phyloP scores from a whole-genome alignment of 2,329 filamentous ascomycete species.

The Ascomycota sp. region DNA sequence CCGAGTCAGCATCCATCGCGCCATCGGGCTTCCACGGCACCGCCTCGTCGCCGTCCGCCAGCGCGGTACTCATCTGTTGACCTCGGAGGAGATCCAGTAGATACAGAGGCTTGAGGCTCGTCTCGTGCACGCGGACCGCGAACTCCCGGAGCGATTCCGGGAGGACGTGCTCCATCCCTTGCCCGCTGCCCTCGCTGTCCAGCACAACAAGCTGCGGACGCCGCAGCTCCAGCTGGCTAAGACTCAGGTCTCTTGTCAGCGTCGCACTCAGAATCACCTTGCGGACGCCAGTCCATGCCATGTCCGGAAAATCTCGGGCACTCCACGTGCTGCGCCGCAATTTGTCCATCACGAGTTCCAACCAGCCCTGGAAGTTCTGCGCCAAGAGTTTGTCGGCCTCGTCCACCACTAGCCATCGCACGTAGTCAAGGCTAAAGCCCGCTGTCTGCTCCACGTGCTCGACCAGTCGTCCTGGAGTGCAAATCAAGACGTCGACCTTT shows the following conservation, averaged over 20 bases:
- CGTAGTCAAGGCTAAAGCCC: conserved; percentile 57
- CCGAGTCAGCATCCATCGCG: conserved; percentile 3
- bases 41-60: too few species aligned
- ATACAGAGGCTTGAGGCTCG: conserved; percentile 60
- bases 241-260: conserved; percentile 70
- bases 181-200: conserved; percentile 31
- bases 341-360: conserved; percentile 47
- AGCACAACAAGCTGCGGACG: conserved; percentile 61
- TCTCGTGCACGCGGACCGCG: conserved; percentile 47
- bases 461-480: conserved; percentile 77
- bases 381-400: conserved; percentile 84
- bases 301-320: conserved; percentile 30
- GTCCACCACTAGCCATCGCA: conserved; percentile 81
- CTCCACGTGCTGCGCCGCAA: conserved; percentile 29
- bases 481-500: conserved; percentile 72
- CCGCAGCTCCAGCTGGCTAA: conserved; percentile 50
- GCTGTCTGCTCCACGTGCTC: conserved; percentile 74
- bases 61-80: conserved; percentile 20
- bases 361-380: conserved; percentile 85
- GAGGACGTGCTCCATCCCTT: conserved; percentile 34
- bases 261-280: conserved; percentile 85
- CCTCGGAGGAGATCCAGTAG: conserved; percentile 56
- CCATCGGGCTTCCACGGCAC: background rate
- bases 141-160: conserved; percentile 43
- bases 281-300: conserved; percentile 34